Percentiles rank a stretch among this genome's conserved stretches.
Conservation (phyloP, 78 protist genomes). For the Mastigamoeba balamuthi region DNA sequence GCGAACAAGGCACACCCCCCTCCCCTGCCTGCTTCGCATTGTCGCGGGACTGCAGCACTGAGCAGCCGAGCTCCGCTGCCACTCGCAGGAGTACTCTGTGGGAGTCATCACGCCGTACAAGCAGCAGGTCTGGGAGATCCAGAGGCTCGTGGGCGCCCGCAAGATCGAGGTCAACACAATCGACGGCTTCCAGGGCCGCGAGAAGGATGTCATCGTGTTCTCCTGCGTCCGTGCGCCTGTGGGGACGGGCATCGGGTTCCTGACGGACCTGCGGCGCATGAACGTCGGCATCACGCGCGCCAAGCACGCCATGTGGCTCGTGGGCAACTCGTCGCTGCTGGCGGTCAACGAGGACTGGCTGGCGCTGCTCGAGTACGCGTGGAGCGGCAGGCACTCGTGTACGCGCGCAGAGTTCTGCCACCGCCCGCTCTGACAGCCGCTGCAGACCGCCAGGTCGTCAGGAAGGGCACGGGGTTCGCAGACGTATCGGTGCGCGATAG, state of each 20-base stretch:
- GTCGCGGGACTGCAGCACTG: no score
- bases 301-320: slow-evolving; percentile 18
- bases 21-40: no score
- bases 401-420: no score
- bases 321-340: slow-evolving; percentile 33
- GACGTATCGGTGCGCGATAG: no score
- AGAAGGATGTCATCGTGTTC: slow-evolving; percentile 65
- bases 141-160: neutral
- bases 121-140: slow-evolving; percentile 29
- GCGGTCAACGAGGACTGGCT: no score
- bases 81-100: slow-evolving; percentile 12
- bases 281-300: slow-evolving; percentile 86
- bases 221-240: slow-evolving; percentile 65
- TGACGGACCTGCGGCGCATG: slow-evolving; percentile 73
- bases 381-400: no score
- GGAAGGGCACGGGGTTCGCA: no score
- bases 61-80: no score
- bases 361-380: no score
- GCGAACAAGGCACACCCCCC: no score
- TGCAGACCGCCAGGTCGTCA: no score
- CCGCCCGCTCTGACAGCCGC: no score
- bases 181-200: slow-evolving; percentile 78
- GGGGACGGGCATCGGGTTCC: slow-evolving; percentile 59
- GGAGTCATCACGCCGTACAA: slow-evolving; percentile 81
- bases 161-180: slow-evolving; percentile 52